A percentile compares a stretch with the other conserved stretches of the same genome.
Evolutionary conservation across 2,329 filamentous ascomycete species (phyloP).

Genomic region (Diaporthe australafricana): DNA sequence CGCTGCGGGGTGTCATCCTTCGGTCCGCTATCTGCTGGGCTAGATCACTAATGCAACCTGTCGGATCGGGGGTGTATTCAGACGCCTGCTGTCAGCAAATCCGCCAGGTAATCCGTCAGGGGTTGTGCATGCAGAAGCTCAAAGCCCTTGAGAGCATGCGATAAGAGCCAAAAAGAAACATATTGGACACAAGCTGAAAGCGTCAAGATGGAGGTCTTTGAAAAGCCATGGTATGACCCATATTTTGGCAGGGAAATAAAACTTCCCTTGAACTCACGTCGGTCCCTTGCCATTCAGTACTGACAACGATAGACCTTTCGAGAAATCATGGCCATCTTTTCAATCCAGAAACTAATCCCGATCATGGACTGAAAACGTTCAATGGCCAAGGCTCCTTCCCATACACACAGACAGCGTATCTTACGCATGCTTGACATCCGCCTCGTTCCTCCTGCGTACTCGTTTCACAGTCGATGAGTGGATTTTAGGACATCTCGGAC

Average conservation of each 20-base stretch:
- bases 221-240: too few species aligned
- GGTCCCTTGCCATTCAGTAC: too few species aligned
- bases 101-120: not conserved
- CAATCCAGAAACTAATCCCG: too few species aligned
- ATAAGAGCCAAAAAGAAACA: not conserved
- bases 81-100: not conserved
- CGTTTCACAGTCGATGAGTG: not conserved
- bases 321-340: too few species aligned
- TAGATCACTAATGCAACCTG: not conserved
- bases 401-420: too few species aligned
- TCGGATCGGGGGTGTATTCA: not conserved
- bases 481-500: not conserved
- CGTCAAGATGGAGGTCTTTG: too few species aligned
- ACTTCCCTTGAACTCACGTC: too few species aligned
- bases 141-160: not conserved
- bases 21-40: not conserved
- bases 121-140: too few species aligned
- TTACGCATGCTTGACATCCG: not conserved
- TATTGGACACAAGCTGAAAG: too few species aligned
- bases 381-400: not conserved
- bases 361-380: too few species aligned
- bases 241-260: too few species aligned
- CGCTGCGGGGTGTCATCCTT: slow-evolving; percentile 8
- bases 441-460: not conserved
- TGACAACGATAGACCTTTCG: too few species aligned